These are phyloP conservation scores for Saccharomycopsis vini DNA, from an alignment of 805 yeast genomes.

Conservation along the genomic window DNA sequence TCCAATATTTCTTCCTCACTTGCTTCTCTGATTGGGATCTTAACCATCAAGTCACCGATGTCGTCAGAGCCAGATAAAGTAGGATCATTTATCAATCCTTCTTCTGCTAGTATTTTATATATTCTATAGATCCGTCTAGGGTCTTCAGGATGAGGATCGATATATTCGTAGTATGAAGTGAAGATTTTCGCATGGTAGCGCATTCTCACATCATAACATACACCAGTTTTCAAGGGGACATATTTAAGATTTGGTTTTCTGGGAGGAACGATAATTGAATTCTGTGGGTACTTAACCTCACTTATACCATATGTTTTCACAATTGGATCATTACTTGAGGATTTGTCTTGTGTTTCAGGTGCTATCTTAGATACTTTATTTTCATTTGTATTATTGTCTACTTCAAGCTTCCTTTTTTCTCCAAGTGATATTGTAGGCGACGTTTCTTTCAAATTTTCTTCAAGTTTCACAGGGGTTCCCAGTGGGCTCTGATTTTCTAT, in stretches of 20 bases:
- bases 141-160: slow-evolving; percentile 98
- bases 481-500: no score
- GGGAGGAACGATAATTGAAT: slow-evolving; percentile 13
- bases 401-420: slow-evolving; percentile 3
- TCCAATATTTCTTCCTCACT: slow-evolving; percentile 72
- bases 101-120: slow-evolving; percentile 87
- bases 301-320: slow-evolving; percentile 19
- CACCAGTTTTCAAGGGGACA: slow-evolving; percentile 77
- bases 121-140: slow-evolving; percentile 93
- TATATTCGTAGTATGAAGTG: slow-evolving; percentile 85
- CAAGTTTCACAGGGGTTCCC: no score
- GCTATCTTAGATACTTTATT: not conserved
- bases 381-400: not conserved
- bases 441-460: no score
- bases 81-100: slow-evolving; percentile 79
- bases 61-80: slow-evolving; percentile 60
- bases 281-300: slow-evolving; percentile 17
- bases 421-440: no score
- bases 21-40: slow-evolving; percentile 88
- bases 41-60: slow-evolving; percentile 79
- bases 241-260: slow-evolving; percentile 28
- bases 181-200: slow-evolving; percentile 92
- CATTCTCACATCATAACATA: slow-evolving; percentile 95
- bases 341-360: no score
- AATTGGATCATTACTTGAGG: slow-evolving; percentile 11